Evolutionary conservation across 2,329 filamentous ascomycete species (phyloP).

Genomic region (Claviceps sp.): DNA sequence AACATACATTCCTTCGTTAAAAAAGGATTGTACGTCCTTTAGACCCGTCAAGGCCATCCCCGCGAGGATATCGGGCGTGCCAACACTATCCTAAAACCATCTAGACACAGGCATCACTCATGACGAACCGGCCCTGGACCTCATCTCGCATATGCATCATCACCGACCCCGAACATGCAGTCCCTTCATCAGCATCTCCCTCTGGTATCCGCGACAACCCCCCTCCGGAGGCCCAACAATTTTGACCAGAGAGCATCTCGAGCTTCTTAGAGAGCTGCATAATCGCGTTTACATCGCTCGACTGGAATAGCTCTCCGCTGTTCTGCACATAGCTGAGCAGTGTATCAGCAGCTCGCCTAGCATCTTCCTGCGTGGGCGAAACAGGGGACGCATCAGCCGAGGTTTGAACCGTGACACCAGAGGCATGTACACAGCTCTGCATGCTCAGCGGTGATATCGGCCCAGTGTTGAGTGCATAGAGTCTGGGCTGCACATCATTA

Average conservation of each 20-base stretch:
- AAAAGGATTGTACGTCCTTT: no score
- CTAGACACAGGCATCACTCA: no score
- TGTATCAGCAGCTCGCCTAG: slow-evolving; percentile 65
- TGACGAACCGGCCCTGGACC: background rate
- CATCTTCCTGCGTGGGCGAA: slow-evolving; percentile 74
- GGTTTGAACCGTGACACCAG: slow-evolving; percentile 18
- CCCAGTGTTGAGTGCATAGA: slow-evolving; percentile 31
- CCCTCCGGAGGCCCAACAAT: slow-evolving; percentile 25
- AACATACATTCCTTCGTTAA: no score
- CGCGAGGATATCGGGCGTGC: no score
- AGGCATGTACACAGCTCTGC: slow-evolving; percentile 22
- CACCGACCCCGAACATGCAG: slow-evolving; percentile 13
- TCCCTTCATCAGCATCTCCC: slow-evolving; percentile 37
- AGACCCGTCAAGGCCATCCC: no score
- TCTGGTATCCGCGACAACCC: slow-evolving; percentile 43
- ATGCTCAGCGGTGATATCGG: slow-evolving; percentile 25
- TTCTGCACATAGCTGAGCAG: slow-evolving; percentile 72
- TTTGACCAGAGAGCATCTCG: slow-evolving; percentile 46
- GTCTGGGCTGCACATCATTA: slow-evolving; percentile 29
- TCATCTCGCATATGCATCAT: slow-evolving; percentile 19
- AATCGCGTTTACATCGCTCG: slow-evolving; percentile 64
- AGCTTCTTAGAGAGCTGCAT: slow-evolving; percentile 79
- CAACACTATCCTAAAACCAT: no score
- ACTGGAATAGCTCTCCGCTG: slow-evolving; percentile 50
- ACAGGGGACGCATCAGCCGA: slow-evolving; percentile 41